A percentile compares a stretch with the other conserved stretches of the same genome.
These are phyloP conservation scores for Daphne laureola DNA, from an alignment of 441 rosid genomes.

Conservation along the genomic window DNA sequence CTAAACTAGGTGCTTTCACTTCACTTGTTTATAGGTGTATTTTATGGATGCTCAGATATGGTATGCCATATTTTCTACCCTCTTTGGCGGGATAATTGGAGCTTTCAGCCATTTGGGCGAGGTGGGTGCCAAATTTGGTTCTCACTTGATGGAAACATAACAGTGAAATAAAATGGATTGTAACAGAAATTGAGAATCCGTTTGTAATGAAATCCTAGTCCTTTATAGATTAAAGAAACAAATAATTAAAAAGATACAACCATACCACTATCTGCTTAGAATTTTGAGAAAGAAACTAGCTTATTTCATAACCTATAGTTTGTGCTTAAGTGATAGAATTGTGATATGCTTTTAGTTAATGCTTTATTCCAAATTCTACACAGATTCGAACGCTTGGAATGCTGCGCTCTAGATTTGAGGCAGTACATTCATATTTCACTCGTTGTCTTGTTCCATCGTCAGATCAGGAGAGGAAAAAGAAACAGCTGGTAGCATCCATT, in stretches of 20 bases:
- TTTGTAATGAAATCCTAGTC: conserved; percentile 5
- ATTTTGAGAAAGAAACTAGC: neutral
- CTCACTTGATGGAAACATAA: conserved; percentile 6
- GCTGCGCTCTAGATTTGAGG: conserved; percentile 82
- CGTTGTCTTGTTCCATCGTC: conserved; percentile 49
- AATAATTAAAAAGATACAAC: neutral
- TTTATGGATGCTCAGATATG: conserved; percentile 96
- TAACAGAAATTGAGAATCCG: neutral
- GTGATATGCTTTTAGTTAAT: neutral
- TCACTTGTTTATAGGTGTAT: conserved; percentile 55
- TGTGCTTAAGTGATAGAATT: no score
- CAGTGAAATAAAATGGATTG: neutral
- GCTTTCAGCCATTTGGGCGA: conserved; percentile 97
- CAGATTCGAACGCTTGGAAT: conserved; percentile 95
- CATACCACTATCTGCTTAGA: no score
- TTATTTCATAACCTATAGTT: neutral
- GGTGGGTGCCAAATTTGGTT: conserved; percentile 39
- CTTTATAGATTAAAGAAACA: conserved; percentile 3
- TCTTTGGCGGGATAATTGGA: conserved; percentile 94
- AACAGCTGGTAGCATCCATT: conserved; percentile 26
- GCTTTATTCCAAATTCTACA: conserved; percentile 10
- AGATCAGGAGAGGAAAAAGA: conserved; percentile 20
- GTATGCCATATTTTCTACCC: conserved; percentile 91
- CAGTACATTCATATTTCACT: conserved; percentile 61
- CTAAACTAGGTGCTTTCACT: conserved; percentile 8